A percentile compares a stretch with the other conserved stretches of the same genome.
phyloP scores from a whole-genome alignment of 805 yeast species.

The Metschnikowia kunwiensis region DNA sequence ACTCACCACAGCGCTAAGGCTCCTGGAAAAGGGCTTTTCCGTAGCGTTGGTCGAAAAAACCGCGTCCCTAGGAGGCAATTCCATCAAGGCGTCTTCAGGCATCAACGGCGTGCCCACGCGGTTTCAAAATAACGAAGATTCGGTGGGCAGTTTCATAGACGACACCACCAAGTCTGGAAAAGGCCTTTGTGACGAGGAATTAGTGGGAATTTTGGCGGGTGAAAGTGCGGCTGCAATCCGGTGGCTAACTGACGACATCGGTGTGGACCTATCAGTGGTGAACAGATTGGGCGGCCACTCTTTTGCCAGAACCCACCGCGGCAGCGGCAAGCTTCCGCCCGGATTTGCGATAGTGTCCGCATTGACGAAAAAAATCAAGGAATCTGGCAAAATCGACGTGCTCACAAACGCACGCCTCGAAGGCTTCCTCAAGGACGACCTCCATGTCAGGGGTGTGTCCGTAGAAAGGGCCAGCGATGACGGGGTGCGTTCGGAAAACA shows the following conservation, averaged over 20 bases:
- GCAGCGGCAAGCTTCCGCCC: constrained; percentile 48
- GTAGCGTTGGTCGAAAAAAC: constrained; percentile 51
- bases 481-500: background rate
- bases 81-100: constrained; percentile 60
- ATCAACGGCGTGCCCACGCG: constrained; percentile 45
- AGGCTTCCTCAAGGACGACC: constrained; percentile 25
- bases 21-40: constrained; percentile 35
- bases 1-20: constrained; percentile 41
- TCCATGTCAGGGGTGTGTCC: constrained; percentile 41
- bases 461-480: constrained; percentile 21
- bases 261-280: constrained; percentile 31
- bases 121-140: constrained; percentile 27
- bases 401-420: constrained; percentile 17
- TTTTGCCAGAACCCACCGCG: constrained; percentile 38
- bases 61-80: constrained; percentile 52
- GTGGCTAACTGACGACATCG: constrained; percentile 29
- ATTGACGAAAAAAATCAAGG: constrained; percentile 36
- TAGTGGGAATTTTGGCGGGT: constrained; percentile 25
- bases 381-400: constrained; percentile 23
- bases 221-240: constrained; percentile 31
- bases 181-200: constrained; percentile 22
- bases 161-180: constrained; percentile 38
- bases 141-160: constrained; percentile 23
- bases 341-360: constrained; percentile 56
- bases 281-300: constrained; percentile 42